These are phyloP conservation scores for Venturia effusa DNA, from an alignment of 2,329 filamentous ascomycete species.

Conservation along the genomic window DNA sequence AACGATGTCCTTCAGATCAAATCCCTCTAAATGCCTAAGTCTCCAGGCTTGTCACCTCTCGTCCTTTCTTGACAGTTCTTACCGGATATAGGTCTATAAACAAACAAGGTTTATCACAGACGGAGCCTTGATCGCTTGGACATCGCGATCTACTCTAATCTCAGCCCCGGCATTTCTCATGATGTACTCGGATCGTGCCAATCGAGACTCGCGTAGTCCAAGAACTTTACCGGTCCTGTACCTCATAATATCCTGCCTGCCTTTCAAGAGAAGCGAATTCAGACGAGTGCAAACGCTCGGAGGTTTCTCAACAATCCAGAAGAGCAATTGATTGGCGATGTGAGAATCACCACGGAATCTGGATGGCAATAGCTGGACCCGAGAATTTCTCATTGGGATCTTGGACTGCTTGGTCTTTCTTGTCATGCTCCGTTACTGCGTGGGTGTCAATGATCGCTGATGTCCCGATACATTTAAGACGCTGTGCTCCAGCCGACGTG, in stretches of 20 bases:
- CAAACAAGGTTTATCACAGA: too few species aligned
- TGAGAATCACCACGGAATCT: not conserved
- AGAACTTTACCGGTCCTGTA: too few species aligned
- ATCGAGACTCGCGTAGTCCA: not conserved
- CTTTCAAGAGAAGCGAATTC: too few species aligned
- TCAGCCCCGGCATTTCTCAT: not conserved
- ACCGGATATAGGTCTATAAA: not conserved
- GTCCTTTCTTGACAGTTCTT: not conserved
- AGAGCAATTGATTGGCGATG: not conserved
- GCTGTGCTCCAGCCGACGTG: too few species aligned
- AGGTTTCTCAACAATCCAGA: not conserved
- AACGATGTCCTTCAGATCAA: not conserved
- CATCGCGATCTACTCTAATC: not conserved
- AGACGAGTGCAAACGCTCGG: not conserved
- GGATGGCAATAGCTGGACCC: not conserved
- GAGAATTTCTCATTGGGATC: not conserved
- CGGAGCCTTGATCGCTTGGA: not conserved
- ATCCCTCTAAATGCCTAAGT: not conserved
- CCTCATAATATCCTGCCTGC: too few species aligned
- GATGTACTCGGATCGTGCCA: not conserved
- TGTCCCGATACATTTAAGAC: too few species aligned
- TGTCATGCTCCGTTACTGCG: not conserved
- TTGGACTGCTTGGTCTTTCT: not conserved
- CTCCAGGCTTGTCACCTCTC: not conserved
- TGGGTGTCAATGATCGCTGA: too few species aligned